Evolutionary conservation across 306 rosid genomes (phyloP), one percentile per base, ranked within the genome.

Genomic region (Fagus crenata): DNA sequence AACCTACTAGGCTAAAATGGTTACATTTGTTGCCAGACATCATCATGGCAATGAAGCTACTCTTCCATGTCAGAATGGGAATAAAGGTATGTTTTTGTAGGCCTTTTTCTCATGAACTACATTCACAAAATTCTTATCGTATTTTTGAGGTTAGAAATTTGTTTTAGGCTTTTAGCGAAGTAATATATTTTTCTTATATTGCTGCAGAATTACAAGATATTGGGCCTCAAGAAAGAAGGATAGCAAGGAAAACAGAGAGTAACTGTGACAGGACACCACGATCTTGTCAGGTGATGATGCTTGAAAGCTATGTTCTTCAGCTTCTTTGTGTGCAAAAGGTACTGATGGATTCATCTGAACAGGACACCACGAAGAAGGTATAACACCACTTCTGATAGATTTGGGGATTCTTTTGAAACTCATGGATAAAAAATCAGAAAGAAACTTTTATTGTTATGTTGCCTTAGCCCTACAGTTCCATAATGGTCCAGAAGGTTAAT

Each of bases 321-420:
- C 83, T 91, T 84, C 85, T 85, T 69, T 89, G 80, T 81, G 89
- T 92, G 85, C 92, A 92, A 82, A 92, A 90, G 81, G 87, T 89
- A 59, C 36, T 86, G 84, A 87, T 78, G 69, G 83, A 81, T 73
- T 75, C 93, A 69, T 83, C 86, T 77, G 64, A 82, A 43, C 53
- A 77, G 68, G 77, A 73, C 67, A 35, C 73, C 77, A 43, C 69
- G 77, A 85, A 81, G 77, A 83, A 80, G 71, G 75, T 77, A 76
- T 82, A 78, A 82, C 74, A 18, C 73, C 59, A 41, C 60, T 49
- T 74, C 79, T 58, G 40, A 61, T 69, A 68, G 80, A 71, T 28
- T 31, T 67, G 41, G 8, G 41, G 32, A 73, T 75, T 79, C 81
- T 76, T 51, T 56, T 18, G 22, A 59, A 58, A 53, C 46, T 69